Evolutionary conservation across 2,329 filamentous ascomycete species (phyloP).

Genomic region (Trichoderma brevicompactum): DNA sequence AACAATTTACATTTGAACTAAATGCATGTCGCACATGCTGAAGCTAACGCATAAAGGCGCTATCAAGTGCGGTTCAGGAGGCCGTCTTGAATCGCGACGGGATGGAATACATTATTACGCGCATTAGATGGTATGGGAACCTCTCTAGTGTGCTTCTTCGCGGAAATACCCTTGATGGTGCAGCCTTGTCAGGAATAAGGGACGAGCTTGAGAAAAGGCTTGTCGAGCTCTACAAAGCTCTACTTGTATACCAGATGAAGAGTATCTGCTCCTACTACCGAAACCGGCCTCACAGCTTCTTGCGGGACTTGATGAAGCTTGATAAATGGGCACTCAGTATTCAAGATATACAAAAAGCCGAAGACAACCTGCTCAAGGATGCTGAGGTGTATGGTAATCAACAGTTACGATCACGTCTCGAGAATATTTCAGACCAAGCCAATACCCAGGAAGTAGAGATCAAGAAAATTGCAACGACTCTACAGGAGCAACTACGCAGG

Average conservation of each 20-base stretch:
- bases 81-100: conserved; percentile 39
- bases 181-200: conserved; percentile 27
- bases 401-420: background rate
- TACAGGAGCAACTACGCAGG: background rate
- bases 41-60: too few species aligned
- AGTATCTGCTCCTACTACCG: conserved; percentile 45
- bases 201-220: conserved; percentile 36
- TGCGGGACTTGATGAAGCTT: conserved; percentile 39
- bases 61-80: background rate
- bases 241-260: conserved; percentile 49
- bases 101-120: conserved; percentile 42
- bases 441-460: background rate
- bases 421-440: background rate
- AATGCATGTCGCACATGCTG: too few species aligned
- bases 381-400: conserved; percentile 28
- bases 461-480: background rate
- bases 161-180: conserved; percentile 27
- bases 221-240: conserved; percentile 43
- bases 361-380: conserved; percentile 33
- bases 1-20: background rate
- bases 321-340: conserved; percentile 44
- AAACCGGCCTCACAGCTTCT: conserved; percentile 36
- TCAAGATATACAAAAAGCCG: conserved; percentile 38
- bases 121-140: conserved; percentile 47
- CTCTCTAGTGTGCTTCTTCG: conserved; percentile 39